These are phyloP conservation scores for Dothideomycetes sp. DNA, from an alignment of 2,329 filamentous ascomycete genomes.

Conservation along the genomic window DNA sequence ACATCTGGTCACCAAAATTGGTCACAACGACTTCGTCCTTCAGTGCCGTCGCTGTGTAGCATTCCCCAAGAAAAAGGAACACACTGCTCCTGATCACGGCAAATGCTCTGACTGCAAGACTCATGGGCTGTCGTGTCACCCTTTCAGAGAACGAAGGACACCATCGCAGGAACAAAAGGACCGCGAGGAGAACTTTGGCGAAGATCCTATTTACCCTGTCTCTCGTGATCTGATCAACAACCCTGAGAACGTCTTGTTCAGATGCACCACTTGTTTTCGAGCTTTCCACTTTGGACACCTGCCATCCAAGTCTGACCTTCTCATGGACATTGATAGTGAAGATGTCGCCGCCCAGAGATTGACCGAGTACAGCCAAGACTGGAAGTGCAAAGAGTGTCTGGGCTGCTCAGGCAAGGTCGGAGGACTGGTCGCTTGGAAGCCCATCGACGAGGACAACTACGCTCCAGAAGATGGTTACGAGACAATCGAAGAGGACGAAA, in stretches of 20 bases:
- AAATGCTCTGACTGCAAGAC: constrained; percentile 62
- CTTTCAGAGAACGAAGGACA: constrained; percentile 66
- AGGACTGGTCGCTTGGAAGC: constrained; percentile 81
- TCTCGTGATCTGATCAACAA: constrained; percentile 62
- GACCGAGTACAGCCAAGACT: constrained; percentile 62
- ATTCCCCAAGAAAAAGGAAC: constrained; percentile 57
- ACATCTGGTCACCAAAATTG: constrained; percentile 84
- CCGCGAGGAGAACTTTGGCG: constrained; percentile 66
- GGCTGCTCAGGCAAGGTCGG: constrained; percentile 59
- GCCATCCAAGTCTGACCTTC: constrained; percentile 40
- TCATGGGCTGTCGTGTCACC: constrained; percentile 57
- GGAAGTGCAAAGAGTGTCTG: constrained; percentile 72
- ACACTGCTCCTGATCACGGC: constrained; percentile 58
- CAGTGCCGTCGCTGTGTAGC: constrained; percentile 84
- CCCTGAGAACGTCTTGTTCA: constrained; percentile 65
- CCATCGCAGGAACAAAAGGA: constrained; percentile 75
- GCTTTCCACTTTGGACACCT: constrained; percentile 81
- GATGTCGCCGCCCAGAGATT: constrained; percentile 53
- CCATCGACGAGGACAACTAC: constrained; percentile 50
- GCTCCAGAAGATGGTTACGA: constrained; percentile 43
- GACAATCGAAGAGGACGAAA: constrained; percentile 62
- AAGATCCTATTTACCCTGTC: constrained; percentile 65
- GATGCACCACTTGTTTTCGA: constrained; percentile 67
- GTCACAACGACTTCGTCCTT: constrained; percentile 66
- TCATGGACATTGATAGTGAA: constrained; percentile 36